phyloP scores from a whole-genome alignment of 371 early-diverging fungal species.

The Mortierella sp. region DNA sequence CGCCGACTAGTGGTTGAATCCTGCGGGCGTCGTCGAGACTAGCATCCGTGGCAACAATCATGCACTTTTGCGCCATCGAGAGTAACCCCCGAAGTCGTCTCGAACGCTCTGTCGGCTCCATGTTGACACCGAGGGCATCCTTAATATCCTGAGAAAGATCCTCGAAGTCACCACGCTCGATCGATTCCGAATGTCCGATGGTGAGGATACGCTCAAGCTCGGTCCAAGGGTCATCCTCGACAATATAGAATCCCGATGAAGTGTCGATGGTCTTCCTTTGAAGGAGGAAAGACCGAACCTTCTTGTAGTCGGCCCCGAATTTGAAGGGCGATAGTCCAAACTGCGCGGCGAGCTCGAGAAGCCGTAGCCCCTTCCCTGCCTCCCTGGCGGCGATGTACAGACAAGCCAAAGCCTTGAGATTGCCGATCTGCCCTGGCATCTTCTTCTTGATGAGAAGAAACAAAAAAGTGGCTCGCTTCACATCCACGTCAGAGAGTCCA shows the following conservation, averaged over 20 bases:
- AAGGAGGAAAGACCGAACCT: conserved; percentile 13
- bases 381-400: conserved; percentile 45
- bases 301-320: conserved; percentile 29
- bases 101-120: not conserved
- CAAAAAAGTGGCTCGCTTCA: conserved; percentile 11
- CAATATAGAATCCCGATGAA: not conserved
- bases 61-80: conserved; percentile 30
- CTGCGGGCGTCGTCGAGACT: conserved; percentile 19
- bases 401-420: conserved; percentile 26
- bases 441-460: conserved; percentile 4
- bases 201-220: conserved; percentile 28
- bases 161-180: conserved; percentile 21
- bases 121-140: conserved; percentile 18
- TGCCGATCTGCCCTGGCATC: not conserved
- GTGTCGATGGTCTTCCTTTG: conserved; percentile 2
- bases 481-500: not conserved
- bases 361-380: conserved; percentile 12
- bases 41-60: conserved; percentile 34
- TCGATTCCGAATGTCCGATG: conserved; percentile 22
- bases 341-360: conserved; percentile 24
- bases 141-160: conserved; percentile 1
- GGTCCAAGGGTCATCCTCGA: conserved; percentile 38
- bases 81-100: conserved; percentile 19
- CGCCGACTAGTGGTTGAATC: conserved; percentile 21
- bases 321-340: conserved; percentile 13